Evolutionary conservation across 2,329 filamentous ascomycete genomes (phyloP).

Genomic region (Xylaria sp.): DNA sequence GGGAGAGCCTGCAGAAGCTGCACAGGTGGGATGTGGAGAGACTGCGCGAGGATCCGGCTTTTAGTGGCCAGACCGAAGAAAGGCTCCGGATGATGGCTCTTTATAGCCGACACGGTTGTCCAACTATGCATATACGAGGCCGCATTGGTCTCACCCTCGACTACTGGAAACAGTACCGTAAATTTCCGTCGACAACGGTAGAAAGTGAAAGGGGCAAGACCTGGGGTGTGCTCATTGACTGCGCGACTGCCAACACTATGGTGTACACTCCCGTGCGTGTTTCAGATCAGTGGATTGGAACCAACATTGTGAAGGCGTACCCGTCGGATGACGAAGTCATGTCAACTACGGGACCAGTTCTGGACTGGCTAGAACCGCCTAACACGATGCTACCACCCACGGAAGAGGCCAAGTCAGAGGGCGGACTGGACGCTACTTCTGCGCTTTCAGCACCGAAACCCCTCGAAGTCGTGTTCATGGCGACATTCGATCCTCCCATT

Average conservation of each 20-base stretch:
- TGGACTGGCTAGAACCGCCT: slow-evolving; percentile 80
- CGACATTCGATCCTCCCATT: slow-evolving; percentile 78
- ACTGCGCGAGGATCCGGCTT: slow-evolving; percentile 61
- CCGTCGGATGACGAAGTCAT: slow-evolving; percentile 58
- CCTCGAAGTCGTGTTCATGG: slow-evolving; percentile 79
- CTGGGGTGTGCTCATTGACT: slow-evolving; percentile 77
- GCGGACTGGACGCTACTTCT: slow-evolving; percentile 60
- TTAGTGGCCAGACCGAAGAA: slow-evolving; percentile 59
- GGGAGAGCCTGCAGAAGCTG: slow-evolving; percentile 75
- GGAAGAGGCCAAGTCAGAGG: slow-evolving; percentile 60
- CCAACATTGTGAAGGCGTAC: slow-evolving; percentile 69
- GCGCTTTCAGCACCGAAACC: slow-evolving; percentile 62
- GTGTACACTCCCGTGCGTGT: slow-evolving; percentile 72
- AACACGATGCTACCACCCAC: slow-evolving; percentile 67
- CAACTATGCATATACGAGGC: slow-evolving; percentile 75
- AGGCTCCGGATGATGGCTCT: slow-evolving; percentile 68
- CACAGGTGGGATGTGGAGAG: slow-evolving; percentile 75
- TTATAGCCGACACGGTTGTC: slow-evolving; percentile 76
- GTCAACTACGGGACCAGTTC: slow-evolving; percentile 53
- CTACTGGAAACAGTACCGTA: slow-evolving; percentile 77
- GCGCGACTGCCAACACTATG: slow-evolving; percentile 56
- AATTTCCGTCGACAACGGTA: slow-evolving; percentile 55
- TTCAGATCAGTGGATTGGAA: slow-evolving; percentile 79
- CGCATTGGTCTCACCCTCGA: slow-evolving; percentile 77
- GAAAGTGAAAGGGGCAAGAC: slow-evolving; percentile 58